Evolutionary conservation across 192 early-diverging fungal species (phyloP), one percentile per base, ranked within the genome.

Genomic region (Coemansia sp.): DNA sequence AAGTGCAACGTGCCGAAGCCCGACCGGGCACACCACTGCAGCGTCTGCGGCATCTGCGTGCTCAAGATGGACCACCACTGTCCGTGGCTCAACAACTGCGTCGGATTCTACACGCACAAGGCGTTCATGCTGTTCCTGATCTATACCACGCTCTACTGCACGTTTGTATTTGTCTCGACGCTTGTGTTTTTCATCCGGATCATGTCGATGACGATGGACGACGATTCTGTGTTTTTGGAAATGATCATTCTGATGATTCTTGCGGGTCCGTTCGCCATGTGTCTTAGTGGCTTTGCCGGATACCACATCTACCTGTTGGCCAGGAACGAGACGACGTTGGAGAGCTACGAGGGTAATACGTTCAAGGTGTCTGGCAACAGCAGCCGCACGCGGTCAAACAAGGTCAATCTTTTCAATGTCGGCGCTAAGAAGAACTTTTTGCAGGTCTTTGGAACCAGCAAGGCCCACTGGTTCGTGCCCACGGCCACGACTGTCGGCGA

Each of bases 11-110:
- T 82, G 20, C 86, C 87, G 9, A 92, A 92, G 60, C 90, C 90
- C 9, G 90, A 92, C 68, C 74, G 90, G 58, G 78, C 89, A 14
- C 90, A 92, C 64, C 90, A 92, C 67, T 92, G 90, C 56, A 89
- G 88, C 61, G 78, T 88, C 13, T 90, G 89, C 65, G 85, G 84
- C 46, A 57, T 68, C 20, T 92, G 90, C 59, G 89, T 92, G n/a
- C 64, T 92, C 54, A 85, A 83, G 62, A 89, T 90, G 62, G 90
- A 92, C 69, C 90, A 92, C 66, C 85, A 89, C 63, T 87, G 90
- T 30, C 89, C 89, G 11, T 92, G 90, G 90, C 85, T 92, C 65
- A 86, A 88, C 60, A 90, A 90, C 65, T 90, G 89, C 58, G 88
- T 92, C 28, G 90, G 90, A 2, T 85, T 86, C 65, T 84, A 72